These are phyloP conservation scores for Colletotrichum filicis DNA, from an alignment of 2,329 filamentous ascomycete species.

Conservation along the genomic window DNA sequence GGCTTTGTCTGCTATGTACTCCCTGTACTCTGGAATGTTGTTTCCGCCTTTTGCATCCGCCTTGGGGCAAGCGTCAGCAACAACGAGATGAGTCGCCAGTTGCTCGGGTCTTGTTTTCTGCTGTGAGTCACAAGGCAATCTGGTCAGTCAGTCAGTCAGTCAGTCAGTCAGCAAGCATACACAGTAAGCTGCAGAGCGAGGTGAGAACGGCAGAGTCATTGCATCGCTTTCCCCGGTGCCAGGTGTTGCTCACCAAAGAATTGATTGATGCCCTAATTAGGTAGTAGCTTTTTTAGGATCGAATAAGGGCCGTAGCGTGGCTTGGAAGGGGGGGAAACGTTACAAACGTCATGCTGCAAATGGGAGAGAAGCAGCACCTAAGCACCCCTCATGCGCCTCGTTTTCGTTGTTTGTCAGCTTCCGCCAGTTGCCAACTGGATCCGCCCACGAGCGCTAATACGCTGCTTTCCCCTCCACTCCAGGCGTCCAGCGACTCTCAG, in stretches of 20 bases:
- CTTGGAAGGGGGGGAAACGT: constrained; percentile 4
- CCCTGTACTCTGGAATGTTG: constrained; percentile 1
- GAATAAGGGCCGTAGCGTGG: neutral
- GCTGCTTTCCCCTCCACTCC: neutral
- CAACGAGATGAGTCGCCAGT: constrained; percentile 3
- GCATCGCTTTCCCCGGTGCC: neutral
- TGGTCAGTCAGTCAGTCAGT: neutral
- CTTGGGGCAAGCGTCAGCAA: neutral
- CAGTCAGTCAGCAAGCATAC: neutral
- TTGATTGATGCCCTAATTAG: neutral
- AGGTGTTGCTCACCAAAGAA: constrained; percentile 4
- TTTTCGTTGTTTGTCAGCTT: constrained; percentile 9
- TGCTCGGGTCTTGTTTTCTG: neutral
- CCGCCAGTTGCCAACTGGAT: neutral
- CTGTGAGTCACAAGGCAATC: constrained; percentile 24
- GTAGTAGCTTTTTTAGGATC: neutral
- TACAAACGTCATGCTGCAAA: neutral
- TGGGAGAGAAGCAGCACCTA: neutral
- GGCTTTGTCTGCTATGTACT: constrained; percentile 28
- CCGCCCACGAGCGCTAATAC: neutral
- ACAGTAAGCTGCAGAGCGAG: neutral
- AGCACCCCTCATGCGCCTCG: neutral
- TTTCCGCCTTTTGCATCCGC: constrained; percentile 10
- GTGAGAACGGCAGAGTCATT: constrained; percentile 10
- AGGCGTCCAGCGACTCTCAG: neutral